Evolutionary conservation across 192 early-diverging fungal genomes (phyloP).

Genomic region (Podila verticillata): DNA sequence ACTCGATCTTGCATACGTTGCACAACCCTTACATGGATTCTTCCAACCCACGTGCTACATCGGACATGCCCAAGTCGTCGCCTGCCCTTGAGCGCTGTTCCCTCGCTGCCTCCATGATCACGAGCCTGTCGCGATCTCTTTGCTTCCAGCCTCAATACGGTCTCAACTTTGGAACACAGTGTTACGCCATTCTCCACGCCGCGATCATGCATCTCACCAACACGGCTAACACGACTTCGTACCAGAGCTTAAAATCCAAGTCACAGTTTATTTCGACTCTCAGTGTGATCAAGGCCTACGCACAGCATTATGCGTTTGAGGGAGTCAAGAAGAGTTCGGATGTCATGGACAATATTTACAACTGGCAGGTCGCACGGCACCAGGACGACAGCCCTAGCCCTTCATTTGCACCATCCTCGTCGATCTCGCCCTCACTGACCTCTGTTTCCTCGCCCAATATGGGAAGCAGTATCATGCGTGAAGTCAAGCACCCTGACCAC

Average conservation of each 20-base stretch:
- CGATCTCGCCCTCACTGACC: conserved; percentile 2
- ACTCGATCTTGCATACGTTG: conserved; percentile 61
- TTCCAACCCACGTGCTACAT: conserved; percentile 45
- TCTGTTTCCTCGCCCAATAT: conserved; percentile 24
- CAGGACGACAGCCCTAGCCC: conserved; percentile 47
- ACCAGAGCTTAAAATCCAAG: conserved; percentile 51
- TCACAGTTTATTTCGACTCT: conserved; percentile 49
- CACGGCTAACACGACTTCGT: conserved; percentile 48
- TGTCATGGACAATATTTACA: conserved; percentile 52
- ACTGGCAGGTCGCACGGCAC: conserved; percentile 51
- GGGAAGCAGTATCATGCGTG: conserved; percentile 25
- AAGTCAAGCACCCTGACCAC: conserved; percentile 49
- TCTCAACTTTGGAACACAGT: conserved; percentile 47
- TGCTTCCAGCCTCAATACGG: conserved; percentile 52
- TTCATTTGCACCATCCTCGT: conserved; percentile 13
- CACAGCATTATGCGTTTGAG: conserved; percentile 49
- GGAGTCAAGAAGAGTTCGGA: conserved; percentile 52
- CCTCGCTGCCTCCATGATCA: conserved; percentile 47
- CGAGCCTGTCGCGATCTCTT: conserved; percentile 39
- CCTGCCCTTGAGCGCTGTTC: conserved; percentile 43
- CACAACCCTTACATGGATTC: conserved; percentile 64
- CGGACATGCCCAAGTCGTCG: conserved; percentile 46
- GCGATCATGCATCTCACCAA: conserved; percentile 54
- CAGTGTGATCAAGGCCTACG: conserved; percentile 50
- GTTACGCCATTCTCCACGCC: conserved; percentile 43